These are phyloP conservation scores for Suillus placidus DNA, from an alignment of 768 basidiomycete genomes.

Conservation along the genomic window DNA sequence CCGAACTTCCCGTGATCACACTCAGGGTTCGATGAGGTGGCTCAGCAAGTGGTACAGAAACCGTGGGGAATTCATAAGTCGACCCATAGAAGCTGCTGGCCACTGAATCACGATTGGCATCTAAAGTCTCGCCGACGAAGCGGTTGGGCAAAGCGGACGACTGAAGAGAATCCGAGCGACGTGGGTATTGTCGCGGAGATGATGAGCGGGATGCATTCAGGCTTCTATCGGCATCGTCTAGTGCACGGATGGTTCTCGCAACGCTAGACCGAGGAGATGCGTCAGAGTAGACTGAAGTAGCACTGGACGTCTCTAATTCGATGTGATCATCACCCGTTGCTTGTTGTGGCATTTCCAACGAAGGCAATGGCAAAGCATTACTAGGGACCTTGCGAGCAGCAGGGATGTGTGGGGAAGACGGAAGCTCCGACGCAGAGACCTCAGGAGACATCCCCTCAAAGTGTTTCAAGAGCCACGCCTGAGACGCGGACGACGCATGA, in stretches of 20 bases:
- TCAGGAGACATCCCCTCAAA: slow-evolving; percentile 16
- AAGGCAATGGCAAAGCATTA: slow-evolving; percentile 9
- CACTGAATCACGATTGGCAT: slow-evolving; percentile 11
- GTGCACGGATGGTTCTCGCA: slow-evolving; percentile 2
- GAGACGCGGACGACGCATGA: slow-evolving; percentile 10
- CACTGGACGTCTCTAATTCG: not conserved
- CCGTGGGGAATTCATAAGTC: slow-evolving; percentile 1
- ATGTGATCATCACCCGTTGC: not conserved
- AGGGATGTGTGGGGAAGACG: not conserved
- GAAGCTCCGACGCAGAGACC: slow-evolving; percentile 4
- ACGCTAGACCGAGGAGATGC: slow-evolving; percentile 5
- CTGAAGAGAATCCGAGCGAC: not conserved
- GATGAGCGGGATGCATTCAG: slow-evolving; percentile 7
- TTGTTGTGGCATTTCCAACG: slow-evolving; percentile 5
- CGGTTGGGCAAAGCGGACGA: slow-evolving; percentile 6
- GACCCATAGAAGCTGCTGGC: slow-evolving; percentile 6
- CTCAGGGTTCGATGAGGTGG: not conserved
- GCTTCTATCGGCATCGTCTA: slow-evolving; percentile 1
- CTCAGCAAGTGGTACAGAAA: not conserved
- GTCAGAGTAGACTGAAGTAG: slow-evolving; percentile 2
- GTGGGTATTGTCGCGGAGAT: not conserved
- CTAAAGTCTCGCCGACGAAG: slow-evolving; percentile 3
- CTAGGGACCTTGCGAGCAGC: not conserved
- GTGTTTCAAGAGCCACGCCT: slow-evolving; percentile 14
- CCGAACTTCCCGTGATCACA: slow-evolving; percentile 5